These are phyloP conservation scores for Fusarium penzigii DNA, from an alignment of 2,329 filamentous ascomycete genomes.

Conservation along the genomic window DNA sequence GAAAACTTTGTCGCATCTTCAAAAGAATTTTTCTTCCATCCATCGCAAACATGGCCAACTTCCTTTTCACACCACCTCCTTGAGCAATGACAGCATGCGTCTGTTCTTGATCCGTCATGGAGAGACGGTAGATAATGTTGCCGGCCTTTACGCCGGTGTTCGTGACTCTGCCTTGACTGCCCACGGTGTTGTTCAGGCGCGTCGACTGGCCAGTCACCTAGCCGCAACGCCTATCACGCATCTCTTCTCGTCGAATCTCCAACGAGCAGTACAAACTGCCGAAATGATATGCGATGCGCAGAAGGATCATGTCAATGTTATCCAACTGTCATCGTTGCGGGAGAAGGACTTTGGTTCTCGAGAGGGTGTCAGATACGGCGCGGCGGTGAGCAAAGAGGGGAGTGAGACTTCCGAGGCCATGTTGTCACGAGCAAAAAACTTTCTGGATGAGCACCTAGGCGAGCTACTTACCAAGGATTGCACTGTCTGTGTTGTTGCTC, in stretches of 20 bases:
- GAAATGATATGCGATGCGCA: slow-evolving; percentile 63
- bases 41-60: slow-evolving; percentile 24
- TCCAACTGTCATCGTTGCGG: slow-evolving; percentile 50
- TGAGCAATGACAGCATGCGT: slow-evolving; percentile 35
- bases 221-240: slow-evolving; percentile 49
- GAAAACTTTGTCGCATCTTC: slow-evolving; percentile 13
- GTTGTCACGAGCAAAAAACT: slow-evolving; percentile 61
- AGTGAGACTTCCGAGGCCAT: slow-evolving; percentile 71
- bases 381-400: slow-evolving; percentile 42
- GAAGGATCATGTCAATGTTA: slow-evolving; percentile 23
- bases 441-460: slow-evolving; percentile 65
- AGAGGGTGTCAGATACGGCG: slow-evolving; percentile 63
- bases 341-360: slow-evolving; percentile 75
- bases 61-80: slow-evolving; percentile 15
- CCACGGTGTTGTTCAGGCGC: slow-evolving; percentile 80
- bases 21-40: background rate
- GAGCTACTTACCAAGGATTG: slow-evolving; percentile 43
- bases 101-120: slow-evolving; percentile 82
- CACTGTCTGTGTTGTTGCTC: slow-evolving; percentile 62
- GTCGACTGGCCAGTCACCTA: slow-evolving; percentile 67
- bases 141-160: slow-evolving; percentile 74
- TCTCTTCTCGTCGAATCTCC: slow-evolving; percentile 77
- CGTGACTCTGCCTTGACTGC: slow-evolving; percentile 80
- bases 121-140: slow-evolving; percentile 89
- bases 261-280: slow-evolving; percentile 72